Percentiles rank a stretch among this genome's conserved stretches.
These are phyloP conservation scores for Hemileccinum impolitum DNA, from an alignment of 768 basidiomycete genomes.

Conservation along the genomic window DNA sequence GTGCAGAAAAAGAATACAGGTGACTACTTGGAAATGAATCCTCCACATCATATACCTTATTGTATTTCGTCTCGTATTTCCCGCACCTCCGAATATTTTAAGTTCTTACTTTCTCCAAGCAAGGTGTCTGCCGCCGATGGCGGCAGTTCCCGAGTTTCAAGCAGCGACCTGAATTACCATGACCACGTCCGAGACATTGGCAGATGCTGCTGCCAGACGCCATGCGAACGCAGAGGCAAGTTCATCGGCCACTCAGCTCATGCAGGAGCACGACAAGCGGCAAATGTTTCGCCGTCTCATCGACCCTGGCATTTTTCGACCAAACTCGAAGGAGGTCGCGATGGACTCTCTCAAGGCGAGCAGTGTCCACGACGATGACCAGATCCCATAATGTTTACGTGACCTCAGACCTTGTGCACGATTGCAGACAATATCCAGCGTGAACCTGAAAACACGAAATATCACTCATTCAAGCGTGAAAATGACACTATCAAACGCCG, in stretches of 20 bases:
- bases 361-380: background rate
- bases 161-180: slow-evolving; percentile 11
- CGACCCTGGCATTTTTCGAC: slow-evolving; percentile 74
- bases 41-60: no score
- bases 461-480: slow-evolving; percentile 70
- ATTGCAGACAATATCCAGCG: slow-evolving; percentile 72
- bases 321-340: slow-evolving; percentile 60
- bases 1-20: no score
- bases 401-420: slow-evolving; percentile 49
- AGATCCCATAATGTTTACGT: background rate
- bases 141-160: no score
- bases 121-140: no score
- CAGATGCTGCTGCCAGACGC: slow-evolving; percentile 29
- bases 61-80: no score
- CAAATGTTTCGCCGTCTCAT: slow-evolving; percentile 73
- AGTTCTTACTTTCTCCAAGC: no score
- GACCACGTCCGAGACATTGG: slow-evolving; percentile 23
- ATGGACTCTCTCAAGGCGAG: slow-evolving; percentile 61
- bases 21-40: no score
- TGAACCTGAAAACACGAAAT: slow-evolving; percentile 73
- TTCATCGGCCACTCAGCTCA: slow-evolving; percentile 11
- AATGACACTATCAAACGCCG: slow-evolving; percentile 64
- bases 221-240: background rate
- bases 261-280: slow-evolving; percentile 59
- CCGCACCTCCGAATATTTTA: no score